A percentile compares a stretch with the other conserved stretches of the same genome.
These are phyloP conservation scores for Lipomyces sp. DNA, from an alignment of 805 yeast genomes.

Conservation along the genomic window DNA sequence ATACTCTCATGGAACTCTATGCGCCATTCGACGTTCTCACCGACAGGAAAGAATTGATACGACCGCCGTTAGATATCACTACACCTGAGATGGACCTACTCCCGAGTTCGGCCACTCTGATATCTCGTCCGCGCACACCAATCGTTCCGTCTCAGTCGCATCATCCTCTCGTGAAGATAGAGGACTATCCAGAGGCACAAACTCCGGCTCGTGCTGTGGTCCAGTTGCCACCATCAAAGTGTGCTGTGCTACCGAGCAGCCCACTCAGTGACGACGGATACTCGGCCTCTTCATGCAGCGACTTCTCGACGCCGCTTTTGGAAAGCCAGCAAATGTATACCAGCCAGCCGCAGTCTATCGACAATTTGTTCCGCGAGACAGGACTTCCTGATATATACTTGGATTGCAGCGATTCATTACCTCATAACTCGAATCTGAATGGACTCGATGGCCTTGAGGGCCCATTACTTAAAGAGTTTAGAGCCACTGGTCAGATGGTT, in stretches of 20 bases:
- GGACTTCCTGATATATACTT: background rate
- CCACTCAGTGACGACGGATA: background rate
- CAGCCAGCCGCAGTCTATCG: background rate
- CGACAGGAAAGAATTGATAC: background rate
- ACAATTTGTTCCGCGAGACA: background rate
- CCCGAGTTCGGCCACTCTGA: background rate
- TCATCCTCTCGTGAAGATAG: background rate
- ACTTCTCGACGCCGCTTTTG: background rate
- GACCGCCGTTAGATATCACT: constrained; percentile 11
- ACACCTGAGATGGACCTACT: background rate
- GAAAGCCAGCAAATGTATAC: background rate
- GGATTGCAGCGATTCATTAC: background rate
- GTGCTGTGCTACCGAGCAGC: background rate
- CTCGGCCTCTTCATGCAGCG: background rate
- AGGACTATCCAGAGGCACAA: background rate
- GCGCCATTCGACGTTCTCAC: constrained; percentile 19
- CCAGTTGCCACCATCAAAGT: background rate
- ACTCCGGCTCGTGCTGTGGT: background rate
- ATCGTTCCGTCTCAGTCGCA: background rate
- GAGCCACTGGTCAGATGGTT: background rate
- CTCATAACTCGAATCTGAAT: background rate
- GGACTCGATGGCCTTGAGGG: background rate
- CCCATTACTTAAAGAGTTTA: background rate
- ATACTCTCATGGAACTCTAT: constrained; percentile 22
- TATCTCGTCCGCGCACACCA: background rate